A percentile compares a stretch with the other conserved stretches of the same genome.
These are phyloP conservation scores for Saccharomycopsis hybrid DNA, from an alignment of 1,139 yeast species.

Conservation along the genomic window DNA sequence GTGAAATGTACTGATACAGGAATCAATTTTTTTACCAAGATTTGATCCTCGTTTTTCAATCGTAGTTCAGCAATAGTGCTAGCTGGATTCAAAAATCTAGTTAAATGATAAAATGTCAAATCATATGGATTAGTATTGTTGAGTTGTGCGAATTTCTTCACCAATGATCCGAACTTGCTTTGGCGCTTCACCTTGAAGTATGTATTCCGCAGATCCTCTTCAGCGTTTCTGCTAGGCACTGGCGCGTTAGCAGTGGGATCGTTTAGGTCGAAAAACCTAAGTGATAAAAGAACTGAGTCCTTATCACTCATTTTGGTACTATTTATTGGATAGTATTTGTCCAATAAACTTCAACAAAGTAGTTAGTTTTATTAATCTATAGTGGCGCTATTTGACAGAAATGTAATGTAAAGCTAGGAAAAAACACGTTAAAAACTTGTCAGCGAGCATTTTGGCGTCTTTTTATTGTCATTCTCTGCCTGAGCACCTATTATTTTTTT, in stretches of 20 bases:
- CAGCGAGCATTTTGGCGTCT: no score
- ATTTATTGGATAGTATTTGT: no score
- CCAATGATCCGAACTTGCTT: slow-evolving; percentile 15
- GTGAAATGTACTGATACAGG: slow-evolving; percentile 12
- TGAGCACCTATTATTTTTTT: no score
- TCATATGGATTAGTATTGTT: slow-evolving; percentile 11
- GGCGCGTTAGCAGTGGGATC: slow-evolving; percentile 9
- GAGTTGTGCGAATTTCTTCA: slow-evolving; percentile 14
- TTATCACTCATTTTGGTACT: slow-evolving; percentile 9
- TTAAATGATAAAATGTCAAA: slow-evolving; percentile 15
- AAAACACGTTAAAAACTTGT: no score
- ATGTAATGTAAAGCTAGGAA: no score
- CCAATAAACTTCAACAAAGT: no score
- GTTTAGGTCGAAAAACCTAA: slow-evolving; percentile 13
- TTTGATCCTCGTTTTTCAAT: slow-evolving; percentile 11
- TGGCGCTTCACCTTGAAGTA: slow-evolving; percentile 15
- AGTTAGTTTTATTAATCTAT: no score
- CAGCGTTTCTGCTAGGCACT: not conserved
- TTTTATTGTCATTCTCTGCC: no score
- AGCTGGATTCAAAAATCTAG: slow-evolving; percentile 11
- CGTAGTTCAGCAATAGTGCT: slow-evolving; percentile 11
- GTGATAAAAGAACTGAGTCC: slow-evolving; percentile 10
- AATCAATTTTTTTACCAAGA: slow-evolving; percentile 14
- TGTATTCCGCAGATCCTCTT: slow-evolving; percentile 7
- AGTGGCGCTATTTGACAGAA: no score